phyloP scores from a whole-genome alignment of 78 protist species.

The Cavenderia fasciculata region DNA sequence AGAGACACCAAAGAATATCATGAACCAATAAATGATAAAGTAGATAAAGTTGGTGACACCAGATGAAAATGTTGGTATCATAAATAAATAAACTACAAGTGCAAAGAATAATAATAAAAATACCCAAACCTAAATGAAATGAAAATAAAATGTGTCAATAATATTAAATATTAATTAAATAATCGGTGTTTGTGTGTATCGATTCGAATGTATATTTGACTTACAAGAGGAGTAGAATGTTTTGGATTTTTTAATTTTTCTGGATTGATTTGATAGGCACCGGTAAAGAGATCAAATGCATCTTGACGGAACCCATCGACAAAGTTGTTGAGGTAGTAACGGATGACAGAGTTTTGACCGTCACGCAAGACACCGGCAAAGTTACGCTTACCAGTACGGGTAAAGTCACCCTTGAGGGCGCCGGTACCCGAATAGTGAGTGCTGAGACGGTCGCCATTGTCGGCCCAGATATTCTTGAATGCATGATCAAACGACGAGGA shows the following conservation, averaged over 20 bases:
- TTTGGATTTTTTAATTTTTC: background rate
- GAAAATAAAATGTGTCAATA: too few species aligned
- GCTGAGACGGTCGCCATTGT: slow-evolving; percentile 71
- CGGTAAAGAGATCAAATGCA: slow-evolving; percentile 7
- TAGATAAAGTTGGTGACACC: background rate
- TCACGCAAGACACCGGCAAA: slow-evolving; percentile 49
- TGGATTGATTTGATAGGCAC: background rate
- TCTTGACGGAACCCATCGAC: slow-evolving; percentile 77
- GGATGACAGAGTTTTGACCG: slow-evolving; percentile 57
- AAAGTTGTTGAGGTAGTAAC: slow-evolving; percentile 77
- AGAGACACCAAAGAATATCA: background rate
- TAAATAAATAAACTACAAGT: background rate
- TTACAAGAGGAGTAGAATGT: background rate
- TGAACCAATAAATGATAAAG: background rate
- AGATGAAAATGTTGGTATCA: background rate
- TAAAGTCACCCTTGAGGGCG: slow-evolving; percentile 83
- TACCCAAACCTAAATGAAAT: background rate
- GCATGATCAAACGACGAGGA: background rate
- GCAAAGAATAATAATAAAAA: background rate
- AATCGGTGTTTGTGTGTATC: too few species aligned
- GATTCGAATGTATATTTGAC: too few species aligned
- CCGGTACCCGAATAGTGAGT: slow-evolving; percentile 83
- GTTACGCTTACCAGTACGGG: slow-evolving; percentile 71
- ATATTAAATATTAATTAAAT: too few species aligned
- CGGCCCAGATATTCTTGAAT: slow-evolving; percentile 77